Evolutionary conservation across 2,329 filamentous ascomycete genomes (phyloP).

Genomic region (Aspergillus neotritici): DNA sequence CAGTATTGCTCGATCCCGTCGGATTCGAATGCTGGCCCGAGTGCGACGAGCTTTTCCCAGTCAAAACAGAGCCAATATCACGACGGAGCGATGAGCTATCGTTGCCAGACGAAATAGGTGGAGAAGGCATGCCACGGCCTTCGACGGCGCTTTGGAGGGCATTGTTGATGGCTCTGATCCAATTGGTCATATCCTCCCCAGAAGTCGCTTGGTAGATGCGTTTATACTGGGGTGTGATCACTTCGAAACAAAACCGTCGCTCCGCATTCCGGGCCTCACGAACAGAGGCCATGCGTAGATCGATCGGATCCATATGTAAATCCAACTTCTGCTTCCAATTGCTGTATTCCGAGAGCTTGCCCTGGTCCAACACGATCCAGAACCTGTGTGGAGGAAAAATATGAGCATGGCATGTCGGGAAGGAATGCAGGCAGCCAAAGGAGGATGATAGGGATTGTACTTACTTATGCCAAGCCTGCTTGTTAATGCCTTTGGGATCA

Average conservation of each 20-base stretch:
- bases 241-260: constrained; percentile 93
- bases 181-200: constrained; percentile 95
- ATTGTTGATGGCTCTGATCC: constrained; percentile 96
- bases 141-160: constrained; percentile 94
- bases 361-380: constrained; percentile 97
- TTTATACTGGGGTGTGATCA: constrained; percentile 94
- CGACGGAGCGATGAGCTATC: constrained; percentile 61
- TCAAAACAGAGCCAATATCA: constrained; percentile 88
- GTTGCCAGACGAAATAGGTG: constrained; percentile 40
- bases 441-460: constrained; percentile 30
- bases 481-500: constrained; percentile 90
- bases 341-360: constrained; percentile 94
- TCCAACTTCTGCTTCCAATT: constrained; percentile 99
- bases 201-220: constrained; percentile 96
- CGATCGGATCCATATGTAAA: constrained; percentile 95
- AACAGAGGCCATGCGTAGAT: constrained; percentile 93
- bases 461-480: constrained; percentile 98
- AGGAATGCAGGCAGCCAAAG: constrained; percentile 1
- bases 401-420: neutral
- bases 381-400: constrained; percentile 55
- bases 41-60: constrained; percentile 72
- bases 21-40: constrained; percentile 51
- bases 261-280: constrained; percentile 92
- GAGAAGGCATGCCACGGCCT: constrained; percentile 55
- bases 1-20: constrained; percentile 48